Base-by-base conservation (phyloP, 1,139 yeast species). In the Saccharomyces hybrid region DNA sequence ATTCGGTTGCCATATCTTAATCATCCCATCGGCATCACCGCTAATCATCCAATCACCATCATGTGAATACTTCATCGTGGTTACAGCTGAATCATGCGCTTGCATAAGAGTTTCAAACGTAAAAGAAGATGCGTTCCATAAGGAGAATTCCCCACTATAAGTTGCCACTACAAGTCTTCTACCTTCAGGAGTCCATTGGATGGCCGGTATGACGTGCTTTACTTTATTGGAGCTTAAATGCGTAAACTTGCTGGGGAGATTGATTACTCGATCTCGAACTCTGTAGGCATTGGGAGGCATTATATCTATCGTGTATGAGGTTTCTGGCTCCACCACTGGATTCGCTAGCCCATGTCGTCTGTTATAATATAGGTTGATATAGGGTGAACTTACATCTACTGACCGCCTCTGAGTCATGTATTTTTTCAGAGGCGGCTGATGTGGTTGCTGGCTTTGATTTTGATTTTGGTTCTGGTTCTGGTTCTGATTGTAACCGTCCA, bases 1-100 rank as follows among this genome's bases (percentile, higher is more conserved):
- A 72, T 95, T 93, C 6, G 98, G 96, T 71, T 93, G 98, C 98
- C 99, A 95, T 67, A 87, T 93, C 73, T 93, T 93, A 64, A 93
- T 80, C 9, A 79, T 78, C 32, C 99, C 99, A 57, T 86, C 91
- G 65, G 90, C 95, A 71, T 93, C 99, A 44, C 96, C 96, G 65
- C 95, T 84, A 38, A 93, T 75, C 58, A 93, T 77, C 98, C 98
- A 93, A 61, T 91, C 97, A 58, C 90, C 97, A 60, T 86, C 86
- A 69, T 90, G 96, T 9, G 95, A 84, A 71, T 91, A 95, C 59
- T 82, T 80, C 67, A 89, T 75, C 0, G 95, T 78, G 31, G 93
- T 78, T 34, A 93, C 86, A 0, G 97, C 91, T 58, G 86, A 79
- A 69, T 95, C 99, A 72, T 95, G 99, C 0, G 99, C 98, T 74